Conservation (phyloP, 495 filamentous ascomycete genomes). For the Annulohypoxylon moriforme region DNA sequence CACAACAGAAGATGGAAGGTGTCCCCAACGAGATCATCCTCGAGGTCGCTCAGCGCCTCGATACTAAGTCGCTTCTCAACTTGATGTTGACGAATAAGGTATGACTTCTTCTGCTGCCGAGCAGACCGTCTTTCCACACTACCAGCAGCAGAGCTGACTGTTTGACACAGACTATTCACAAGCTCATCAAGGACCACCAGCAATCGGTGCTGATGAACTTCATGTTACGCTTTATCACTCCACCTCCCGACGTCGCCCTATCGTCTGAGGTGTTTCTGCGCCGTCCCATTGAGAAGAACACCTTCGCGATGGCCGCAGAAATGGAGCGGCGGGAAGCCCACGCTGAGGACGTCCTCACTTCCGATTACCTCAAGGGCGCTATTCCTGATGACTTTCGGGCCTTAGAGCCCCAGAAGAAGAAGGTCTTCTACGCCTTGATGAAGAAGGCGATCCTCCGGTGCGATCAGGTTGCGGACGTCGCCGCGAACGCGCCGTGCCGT, state of each 20-base stretch:
- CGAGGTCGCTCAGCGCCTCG: slow-evolving; percentile 37
- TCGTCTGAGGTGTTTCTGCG: slow-evolving; percentile 38
- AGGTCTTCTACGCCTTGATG: slow-evolving; percentile 9
- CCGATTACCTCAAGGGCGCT: not conserved
- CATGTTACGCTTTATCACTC: not conserved
- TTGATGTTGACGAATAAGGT: slow-evolving; percentile 39
- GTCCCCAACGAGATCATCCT: slow-evolving; percentile 43
- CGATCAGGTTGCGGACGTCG: slow-evolving; percentile 35
- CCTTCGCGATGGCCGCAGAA: slow-evolving; percentile 42
- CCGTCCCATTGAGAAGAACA: slow-evolving; percentile 21
- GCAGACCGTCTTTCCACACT: not conserved
- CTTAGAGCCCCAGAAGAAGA: slow-evolving; percentile 6
- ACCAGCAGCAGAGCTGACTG: not conserved
- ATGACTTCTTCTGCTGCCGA: not conserved
- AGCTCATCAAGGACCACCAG: slow-evolving; percentile 35
- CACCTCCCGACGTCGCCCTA: slow-evolving; percentile 32
- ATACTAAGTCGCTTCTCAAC: slow-evolving; percentile 32
- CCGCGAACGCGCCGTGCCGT: slow-evolving; percentile 18
- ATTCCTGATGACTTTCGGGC: not conserved
- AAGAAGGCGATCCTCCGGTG: slow-evolving; percentile 33
- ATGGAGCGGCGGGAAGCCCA: slow-evolving; percentile 40
- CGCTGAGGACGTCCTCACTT: slow-evolving; percentile 34
- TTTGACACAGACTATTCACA: slow-evolving; percentile 3
- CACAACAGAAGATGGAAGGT: slow-evolving; percentile 7
- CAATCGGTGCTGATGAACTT: slow-evolving; percentile 34